Percentiles rank a stretch among this genome's conserved stretches.
Evolutionary conservation across 306 rosid species (phyloP).

Genomic region (barrel medic (Medicago truncatula)): DNA sequence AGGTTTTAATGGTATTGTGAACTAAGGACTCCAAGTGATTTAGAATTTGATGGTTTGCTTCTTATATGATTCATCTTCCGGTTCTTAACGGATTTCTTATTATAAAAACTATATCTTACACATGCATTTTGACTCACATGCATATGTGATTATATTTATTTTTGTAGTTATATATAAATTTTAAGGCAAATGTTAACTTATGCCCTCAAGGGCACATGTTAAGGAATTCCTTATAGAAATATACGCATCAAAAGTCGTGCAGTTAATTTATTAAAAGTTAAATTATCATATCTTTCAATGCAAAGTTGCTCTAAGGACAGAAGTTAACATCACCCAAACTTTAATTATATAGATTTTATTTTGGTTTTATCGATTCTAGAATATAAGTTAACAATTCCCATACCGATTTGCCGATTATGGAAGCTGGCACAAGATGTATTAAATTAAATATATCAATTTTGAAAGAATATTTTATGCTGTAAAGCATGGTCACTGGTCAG

Average conservation of each 20-base stretch:
- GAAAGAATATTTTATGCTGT: slow-evolving; percentile 31
- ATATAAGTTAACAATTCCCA: slow-evolving; percentile 33
- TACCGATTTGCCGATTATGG: slow-evolving; percentile 19
- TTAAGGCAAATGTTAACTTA: too few species aligned
- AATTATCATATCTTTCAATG: too few species aligned
- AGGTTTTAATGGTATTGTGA: background rate
- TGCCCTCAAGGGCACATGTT: too few species aligned
- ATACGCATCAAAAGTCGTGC: too few species aligned
- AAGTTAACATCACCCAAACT: too few species aligned
- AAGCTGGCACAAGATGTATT: slow-evolving; percentile 21
- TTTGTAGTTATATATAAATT: background rate
- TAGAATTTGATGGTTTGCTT: slow-evolving; percentile 25
- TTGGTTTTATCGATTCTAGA: slow-evolving; percentile 20
- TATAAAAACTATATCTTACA: background rate
- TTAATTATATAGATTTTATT: background rate
- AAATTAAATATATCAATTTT: slow-evolving; percentile 11
- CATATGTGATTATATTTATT: background rate
- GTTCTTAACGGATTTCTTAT: slow-evolving; percentile 4
- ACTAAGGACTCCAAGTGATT: background rate
- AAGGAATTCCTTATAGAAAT: too few species aligned
- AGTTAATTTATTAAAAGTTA: too few species aligned
- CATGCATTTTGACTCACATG: background rate
- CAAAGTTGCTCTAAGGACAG: too few species aligned
- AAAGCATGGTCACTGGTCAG: slow-evolving; percentile 42
- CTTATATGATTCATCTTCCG: background rate